phyloP scores from a whole-genome alignment of 2,329 filamentous ascomycete species.

The Botryosphaeria dothidea region DNA sequence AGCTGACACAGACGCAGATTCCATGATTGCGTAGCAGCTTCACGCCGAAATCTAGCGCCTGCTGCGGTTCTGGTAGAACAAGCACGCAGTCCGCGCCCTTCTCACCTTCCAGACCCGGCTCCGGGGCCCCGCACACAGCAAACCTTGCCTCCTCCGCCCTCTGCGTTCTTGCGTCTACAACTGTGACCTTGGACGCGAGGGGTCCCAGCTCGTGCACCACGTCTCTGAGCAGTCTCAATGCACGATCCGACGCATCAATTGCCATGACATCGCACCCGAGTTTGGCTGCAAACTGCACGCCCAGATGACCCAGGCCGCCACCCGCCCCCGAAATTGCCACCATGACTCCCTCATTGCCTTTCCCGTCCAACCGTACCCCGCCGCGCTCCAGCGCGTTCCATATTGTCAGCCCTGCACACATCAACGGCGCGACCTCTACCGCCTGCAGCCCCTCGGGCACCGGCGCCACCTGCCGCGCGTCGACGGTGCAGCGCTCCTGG shows the following conservation, averaged over 20 bases:
- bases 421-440: conserved; percentile 32
- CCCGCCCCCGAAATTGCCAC: not conserved
- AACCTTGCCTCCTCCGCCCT: not conserved
- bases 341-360: conserved; percentile 49
- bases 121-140: not conserved
- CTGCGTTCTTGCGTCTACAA: not conserved
- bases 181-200: not conserved
- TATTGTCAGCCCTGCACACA: conserved; percentile 45
- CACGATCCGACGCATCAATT: not conserved
- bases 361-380: conserved; percentile 40
- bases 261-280: not conserved
- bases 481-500: not conserved
- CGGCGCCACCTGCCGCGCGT: not conserved
- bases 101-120: not conserved
- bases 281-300: not conserved
- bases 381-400: conserved; percentile 43
- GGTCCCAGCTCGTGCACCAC: not conserved
- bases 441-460: conserved; percentile 23
- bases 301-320: not conserved
- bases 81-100: not conserved
- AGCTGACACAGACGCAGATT: not conserved
- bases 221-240: not conserved
- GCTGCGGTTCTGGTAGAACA: not conserved
- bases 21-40: not conserved
- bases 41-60: not conserved